Percentiles rank a stretch among this genome's conserved stretches.
Conservation (phyloP, 2,329 filamentous ascomycete species). For the Cytospora leucostoma region DNA sequence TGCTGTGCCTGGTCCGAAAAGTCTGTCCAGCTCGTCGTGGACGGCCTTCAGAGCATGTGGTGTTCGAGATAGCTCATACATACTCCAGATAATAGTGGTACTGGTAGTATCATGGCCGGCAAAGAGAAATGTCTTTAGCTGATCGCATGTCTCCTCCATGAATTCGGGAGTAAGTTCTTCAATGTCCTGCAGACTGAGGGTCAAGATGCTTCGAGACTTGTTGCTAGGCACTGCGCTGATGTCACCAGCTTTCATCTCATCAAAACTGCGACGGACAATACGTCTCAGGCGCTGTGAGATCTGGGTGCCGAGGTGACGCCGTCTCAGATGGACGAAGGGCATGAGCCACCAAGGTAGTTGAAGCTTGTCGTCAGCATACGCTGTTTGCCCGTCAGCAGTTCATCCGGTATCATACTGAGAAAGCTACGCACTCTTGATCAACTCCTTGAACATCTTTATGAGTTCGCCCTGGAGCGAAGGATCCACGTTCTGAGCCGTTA, state of each 20-base stretch:
- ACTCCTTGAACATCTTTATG: neutral
- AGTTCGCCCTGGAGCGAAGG: neutral
- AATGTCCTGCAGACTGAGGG: slow-evolving; percentile 36
- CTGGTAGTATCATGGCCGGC: slow-evolving; percentile 45
- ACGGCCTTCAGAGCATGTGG: slow-evolving; percentile 35
- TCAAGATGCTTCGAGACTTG: slow-evolving; percentile 36
- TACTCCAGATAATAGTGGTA: slow-evolving; percentile 38
- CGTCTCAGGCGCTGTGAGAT: neutral
- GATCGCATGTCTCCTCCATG: slow-evolving; percentile 37
- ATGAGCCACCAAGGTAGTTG: slow-evolving; percentile 31
- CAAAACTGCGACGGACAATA: neutral
- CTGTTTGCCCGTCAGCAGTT: neutral
- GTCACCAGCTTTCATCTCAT: neutral
- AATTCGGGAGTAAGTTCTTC: slow-evolving; percentile 33
- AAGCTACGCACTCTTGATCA: neutral
- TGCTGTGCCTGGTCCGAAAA: slow-evolving; percentile 37
- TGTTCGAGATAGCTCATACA: slow-evolving; percentile 40
- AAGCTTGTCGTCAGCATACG: neutral
- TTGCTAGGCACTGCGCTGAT: neutral
- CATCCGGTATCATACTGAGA: neutral
- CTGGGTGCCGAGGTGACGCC: slow-evolving; percentile 15
- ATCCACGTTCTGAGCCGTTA: neutral
- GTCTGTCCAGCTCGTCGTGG: slow-evolving; percentile 38
- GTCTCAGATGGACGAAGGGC: slow-evolving; percentile 23
- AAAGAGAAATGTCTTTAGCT: slow-evolving; percentile 43